Evolutionary conservation across 2,329 filamentous ascomycete species (phyloP).

Genomic region (Berkeleyomyces basicola): DNA sequence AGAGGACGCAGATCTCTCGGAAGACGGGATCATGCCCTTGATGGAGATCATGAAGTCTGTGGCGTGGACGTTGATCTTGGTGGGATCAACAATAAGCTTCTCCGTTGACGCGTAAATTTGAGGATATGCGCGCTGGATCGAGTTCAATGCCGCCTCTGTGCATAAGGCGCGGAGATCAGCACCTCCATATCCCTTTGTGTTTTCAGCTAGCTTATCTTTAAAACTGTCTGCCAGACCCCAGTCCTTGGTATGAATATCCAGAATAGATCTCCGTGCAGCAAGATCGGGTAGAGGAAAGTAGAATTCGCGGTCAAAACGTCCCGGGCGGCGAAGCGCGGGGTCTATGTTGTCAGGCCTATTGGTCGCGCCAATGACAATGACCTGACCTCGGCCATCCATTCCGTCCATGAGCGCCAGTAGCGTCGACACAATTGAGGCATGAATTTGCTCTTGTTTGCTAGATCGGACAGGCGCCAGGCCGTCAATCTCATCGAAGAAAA

Average conservation of each 20-base stretch:
- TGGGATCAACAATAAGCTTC: slow-evolving; percentile 76
- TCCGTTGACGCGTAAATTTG: slow-evolving; percentile 87
- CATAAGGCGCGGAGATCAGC: slow-evolving; percentile 86
- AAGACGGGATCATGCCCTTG: slow-evolving; percentile 91
- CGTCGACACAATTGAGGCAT: slow-evolving; percentile 92
- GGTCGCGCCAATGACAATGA: slow-evolving; percentile 97
- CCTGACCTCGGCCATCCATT: slow-evolving; percentile 95
- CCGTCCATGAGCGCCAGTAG: slow-evolving; percentile 91
- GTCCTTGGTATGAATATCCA: slow-evolving; percentile 88
- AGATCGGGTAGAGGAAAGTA: slow-evolving; percentile 87
- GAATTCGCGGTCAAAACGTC: slow-evolving; percentile 92
- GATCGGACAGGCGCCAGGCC: slow-evolving; percentile 89
- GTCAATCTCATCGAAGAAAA: slow-evolving; percentile 93
- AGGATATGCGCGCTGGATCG: slow-evolving; percentile 86
- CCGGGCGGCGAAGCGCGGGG: slow-evolving; percentile 81
- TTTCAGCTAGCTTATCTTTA: slow-evolving; percentile 66
- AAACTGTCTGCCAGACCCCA: slow-evolving; percentile 73
- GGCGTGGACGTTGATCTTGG: slow-evolving; percentile 69
- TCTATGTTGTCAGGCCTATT: slow-evolving; percentile 95
- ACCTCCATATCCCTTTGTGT: slow-evolving; percentile 93
- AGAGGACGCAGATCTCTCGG: slow-evolving; percentile 74
- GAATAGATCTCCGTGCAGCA: slow-evolving; percentile 64
- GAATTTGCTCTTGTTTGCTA: slow-evolving; percentile 97
- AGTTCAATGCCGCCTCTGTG: slow-evolving; percentile 89
- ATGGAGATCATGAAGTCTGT: slow-evolving; percentile 96